Conservation (phyloP, 257 asterid species). For the Solanum lycopersicoides region DNA sequence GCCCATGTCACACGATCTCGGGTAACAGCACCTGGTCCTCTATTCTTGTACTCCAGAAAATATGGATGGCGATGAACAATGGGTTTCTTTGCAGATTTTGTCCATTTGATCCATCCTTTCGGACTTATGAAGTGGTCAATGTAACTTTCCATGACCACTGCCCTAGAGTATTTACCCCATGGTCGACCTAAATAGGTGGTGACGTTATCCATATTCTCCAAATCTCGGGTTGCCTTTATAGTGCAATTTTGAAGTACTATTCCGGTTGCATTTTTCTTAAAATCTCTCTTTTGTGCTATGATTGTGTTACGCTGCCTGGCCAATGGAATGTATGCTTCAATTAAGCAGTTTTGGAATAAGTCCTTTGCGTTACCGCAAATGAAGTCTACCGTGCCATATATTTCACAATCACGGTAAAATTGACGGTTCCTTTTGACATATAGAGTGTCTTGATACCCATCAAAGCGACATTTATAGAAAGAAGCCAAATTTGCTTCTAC, state of each 20-base stretch:
- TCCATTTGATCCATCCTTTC: background rate
- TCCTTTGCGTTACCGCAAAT: background rate
- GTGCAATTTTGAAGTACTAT: background rate
- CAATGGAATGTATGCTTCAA: background rate
- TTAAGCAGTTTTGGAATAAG: background rate
- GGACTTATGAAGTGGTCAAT: background rate
- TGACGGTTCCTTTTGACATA: background rate
- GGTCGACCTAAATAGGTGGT: conserved; percentile 11
- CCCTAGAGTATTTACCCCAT: background rate
- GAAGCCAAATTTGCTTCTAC: background rate
- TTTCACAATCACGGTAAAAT: conserved; percentile 4
- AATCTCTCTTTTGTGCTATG: background rate
- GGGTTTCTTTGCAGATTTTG: background rate
- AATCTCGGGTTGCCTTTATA: background rate
- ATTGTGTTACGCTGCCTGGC: background rate
- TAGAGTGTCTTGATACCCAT: conserved; percentile 9
- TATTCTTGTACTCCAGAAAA: background rate
- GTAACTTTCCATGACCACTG: background rate
- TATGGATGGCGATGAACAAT: background rate
- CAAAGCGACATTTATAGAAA: conserved; percentile 3
- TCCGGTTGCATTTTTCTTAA: background rate
- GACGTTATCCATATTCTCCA: background rate
- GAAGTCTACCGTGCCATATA: background rate
- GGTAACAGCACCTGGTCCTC: background rate
- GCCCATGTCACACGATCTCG: background rate